phyloP scores from a whole-genome alignment of 208 protist genomes.

The Angomonas ambiguus region DNA sequence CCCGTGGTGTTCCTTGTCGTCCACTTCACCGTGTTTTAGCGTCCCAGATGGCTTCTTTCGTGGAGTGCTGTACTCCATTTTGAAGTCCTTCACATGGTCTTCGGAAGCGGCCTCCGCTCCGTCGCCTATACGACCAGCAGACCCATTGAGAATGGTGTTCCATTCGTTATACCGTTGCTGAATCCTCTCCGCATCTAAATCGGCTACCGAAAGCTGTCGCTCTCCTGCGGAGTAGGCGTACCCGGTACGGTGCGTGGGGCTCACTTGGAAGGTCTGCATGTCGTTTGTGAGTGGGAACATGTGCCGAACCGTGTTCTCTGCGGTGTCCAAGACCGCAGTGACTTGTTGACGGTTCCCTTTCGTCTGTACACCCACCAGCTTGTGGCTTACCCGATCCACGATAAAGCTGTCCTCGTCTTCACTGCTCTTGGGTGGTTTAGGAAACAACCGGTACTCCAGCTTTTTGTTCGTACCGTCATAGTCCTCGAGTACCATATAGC shows the following conservation, averaged over 20 bases:
- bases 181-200: slow-evolving; percentile 50
- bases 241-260: slow-evolving; percentile 18
- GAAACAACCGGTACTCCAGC: slow-evolving; percentile 11
- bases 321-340: slow-evolving; percentile 14
- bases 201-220: slow-evolving; percentile 35
- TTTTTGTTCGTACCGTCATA: not conserved
- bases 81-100: slow-evolving; percentile 24
- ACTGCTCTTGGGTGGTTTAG: not conserved
- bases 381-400: slow-evolving; percentile 17
- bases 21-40: slow-evolving; percentile 87
- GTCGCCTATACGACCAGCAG: slow-evolving; percentile 33
- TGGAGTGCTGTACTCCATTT: slow-evolving; percentile 72
- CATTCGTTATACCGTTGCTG: slow-evolving; percentile 56
- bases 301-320: slow-evolving; percentile 12
- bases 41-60: slow-evolving; percentile 64
- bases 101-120: slow-evolving; percentile 22
- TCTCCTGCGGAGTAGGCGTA: slow-evolving; percentile 25
- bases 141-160: slow-evolving; percentile 47
- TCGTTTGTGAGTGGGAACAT: slow-evolving; percentile 6
- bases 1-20: slow-evolving; percentile 89
- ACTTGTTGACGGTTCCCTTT: not conserved
- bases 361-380: slow-evolving; percentile 19
- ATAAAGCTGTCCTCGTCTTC: not conserved
- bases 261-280: slow-evolving; percentile 2
- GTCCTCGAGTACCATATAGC: slow-evolving; percentile 24